These are phyloP conservation scores for Phytophthora crassamura DNA, from an alignment of 352 stramenopile species.

Conservation along the genomic window DNA sequence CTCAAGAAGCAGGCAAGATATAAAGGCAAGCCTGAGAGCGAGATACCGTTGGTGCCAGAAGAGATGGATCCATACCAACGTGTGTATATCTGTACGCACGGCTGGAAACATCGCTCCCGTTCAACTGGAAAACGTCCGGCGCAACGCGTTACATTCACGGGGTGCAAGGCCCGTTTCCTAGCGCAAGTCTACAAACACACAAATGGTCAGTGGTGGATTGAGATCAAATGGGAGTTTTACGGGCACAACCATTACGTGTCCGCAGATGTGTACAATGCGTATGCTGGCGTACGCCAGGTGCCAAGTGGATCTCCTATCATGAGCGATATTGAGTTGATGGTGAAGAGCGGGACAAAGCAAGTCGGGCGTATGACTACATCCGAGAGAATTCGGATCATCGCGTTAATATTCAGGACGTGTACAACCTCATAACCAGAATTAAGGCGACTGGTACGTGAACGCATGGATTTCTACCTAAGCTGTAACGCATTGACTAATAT, in stretches of 20 bases:
- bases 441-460: slow-evolving; percentile 7
- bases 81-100: slow-evolving; percentile 17
- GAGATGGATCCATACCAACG: slow-evolving; percentile 4
- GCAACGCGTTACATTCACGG: background rate
- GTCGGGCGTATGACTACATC: slow-evolving; percentile 34
- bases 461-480: too few relatives aligned
- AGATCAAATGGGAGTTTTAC: background rate
- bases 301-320: background rate
- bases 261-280: background rate
- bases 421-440: slow-evolving; percentile 11
- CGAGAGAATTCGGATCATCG: background rate
- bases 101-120: background rate
- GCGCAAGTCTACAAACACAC: background rate
- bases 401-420: slow-evolving; percentile 9
- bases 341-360: slow-evolving; percentile 3
- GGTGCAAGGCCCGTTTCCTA: background rate
- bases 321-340: slow-evolving; percentile 9
- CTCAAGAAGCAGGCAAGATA: too few relatives aligned
- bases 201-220: background rate
- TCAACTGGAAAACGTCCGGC: background rate
- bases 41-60: slow-evolving; percentile 6
- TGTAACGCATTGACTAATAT: too few relatives aligned
- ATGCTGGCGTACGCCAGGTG: slow-evolving; percentile 1
- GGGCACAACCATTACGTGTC: background rate
- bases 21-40: background rate